A percentile compares a stretch with the other conserved stretches of the same genome.
Evolutionary conservation across 805 yeast genomes (phyloP).

Genomic region (Ogataea corticis): DNA sequence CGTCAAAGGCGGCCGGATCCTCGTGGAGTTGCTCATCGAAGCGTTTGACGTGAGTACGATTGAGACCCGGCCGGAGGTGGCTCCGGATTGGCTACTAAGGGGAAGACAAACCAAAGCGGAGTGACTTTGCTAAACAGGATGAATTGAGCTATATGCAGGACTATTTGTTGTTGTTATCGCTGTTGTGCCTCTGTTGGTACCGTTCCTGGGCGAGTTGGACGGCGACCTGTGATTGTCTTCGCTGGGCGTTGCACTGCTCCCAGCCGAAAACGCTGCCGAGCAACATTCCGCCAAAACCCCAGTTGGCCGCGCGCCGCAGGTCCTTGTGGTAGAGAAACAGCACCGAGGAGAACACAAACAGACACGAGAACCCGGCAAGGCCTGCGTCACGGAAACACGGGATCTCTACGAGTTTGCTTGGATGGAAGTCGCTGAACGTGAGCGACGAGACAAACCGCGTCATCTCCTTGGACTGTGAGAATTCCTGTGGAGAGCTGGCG

Average conservation of each 20-base stretch:
- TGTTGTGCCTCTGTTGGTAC: conserved; percentile 33
- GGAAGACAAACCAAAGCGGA: conserved; percentile 15
- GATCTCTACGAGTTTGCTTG: conserved; percentile 52
- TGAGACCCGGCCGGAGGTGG: conserved; percentile 39
- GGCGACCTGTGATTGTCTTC: conserved; percentile 64
- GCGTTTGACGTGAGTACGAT: conserved; percentile 54
- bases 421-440: conserved; percentile 49
- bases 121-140: too few species aligned
- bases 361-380: conserved; percentile 68
- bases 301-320: conserved; percentile 63
- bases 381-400: conserved; percentile 85
- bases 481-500: conserved; percentile 4
- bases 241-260: conserved; percentile 84
- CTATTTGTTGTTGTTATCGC: conserved; percentile 22
- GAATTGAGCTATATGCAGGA: background rate
- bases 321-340: conserved; percentile 68
- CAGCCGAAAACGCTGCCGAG: conserved; percentile 83
- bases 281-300: conserved; percentile 80
- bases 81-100: conserved; percentile 49
- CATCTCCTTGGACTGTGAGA: conserved; percentile 25
- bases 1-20: conserved; percentile 84
- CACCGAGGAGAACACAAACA: conserved; percentile 68
- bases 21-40: conserved; percentile 89
- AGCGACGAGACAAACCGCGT: conserved; percentile 33
- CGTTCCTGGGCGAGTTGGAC: conserved; percentile 67